Conservation (phyloP, 768 basidiomycete species). For the Leccinum imitatum region DNA sequence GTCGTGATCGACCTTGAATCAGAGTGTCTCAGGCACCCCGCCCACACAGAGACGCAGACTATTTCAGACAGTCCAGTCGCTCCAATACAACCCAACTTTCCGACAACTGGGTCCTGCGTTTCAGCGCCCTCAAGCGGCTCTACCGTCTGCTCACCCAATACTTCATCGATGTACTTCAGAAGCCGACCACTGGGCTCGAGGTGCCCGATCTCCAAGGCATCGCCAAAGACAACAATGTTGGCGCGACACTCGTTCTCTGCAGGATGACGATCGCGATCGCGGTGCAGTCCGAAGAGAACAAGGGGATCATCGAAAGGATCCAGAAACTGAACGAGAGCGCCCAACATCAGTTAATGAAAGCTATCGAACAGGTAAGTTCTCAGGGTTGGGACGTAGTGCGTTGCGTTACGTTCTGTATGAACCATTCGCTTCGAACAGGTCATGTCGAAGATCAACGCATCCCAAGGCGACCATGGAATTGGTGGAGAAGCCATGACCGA, state of each 20-base stretch:
- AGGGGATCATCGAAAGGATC: constrained; percentile 86
- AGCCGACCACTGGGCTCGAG: constrained; percentile 71
- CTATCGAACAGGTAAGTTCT: constrained; percentile 80
- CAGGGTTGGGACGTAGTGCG: neutral
- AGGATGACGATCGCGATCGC: constrained; percentile 81
- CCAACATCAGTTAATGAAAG: constrained; percentile 89
- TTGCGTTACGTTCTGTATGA: constrained; percentile 1
- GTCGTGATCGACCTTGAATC: neutral
- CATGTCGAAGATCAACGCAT: constrained; percentile 68
- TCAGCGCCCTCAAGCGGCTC: constrained; percentile 78
- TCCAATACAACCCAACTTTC: constrained; percentile 58
- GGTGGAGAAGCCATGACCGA: constrained; percentile 72
- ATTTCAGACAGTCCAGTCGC: constrained; percentile 67
- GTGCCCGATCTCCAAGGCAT: constrained; percentile 88
- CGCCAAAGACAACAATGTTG: constrained; percentile 69
- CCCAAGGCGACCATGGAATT: constrained; percentile 46
- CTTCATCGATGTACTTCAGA: constrained; percentile 79
- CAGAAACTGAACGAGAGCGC: constrained; percentile 78
- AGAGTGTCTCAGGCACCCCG: constrained; percentile 10
- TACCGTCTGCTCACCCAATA: constrained; percentile 90
- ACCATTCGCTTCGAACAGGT: constrained; percentile 43
- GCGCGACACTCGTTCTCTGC: constrained; percentile 72
- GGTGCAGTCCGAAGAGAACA: constrained; percentile 86
- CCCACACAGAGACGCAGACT: constrained; percentile 60
- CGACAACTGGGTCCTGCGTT: constrained; percentile 89